These are phyloP conservation scores for Ophiostoma triangulosporum DNA, from an alignment of 2,329 filamentous ascomycete genomes.

Conservation along the genomic window DNA sequence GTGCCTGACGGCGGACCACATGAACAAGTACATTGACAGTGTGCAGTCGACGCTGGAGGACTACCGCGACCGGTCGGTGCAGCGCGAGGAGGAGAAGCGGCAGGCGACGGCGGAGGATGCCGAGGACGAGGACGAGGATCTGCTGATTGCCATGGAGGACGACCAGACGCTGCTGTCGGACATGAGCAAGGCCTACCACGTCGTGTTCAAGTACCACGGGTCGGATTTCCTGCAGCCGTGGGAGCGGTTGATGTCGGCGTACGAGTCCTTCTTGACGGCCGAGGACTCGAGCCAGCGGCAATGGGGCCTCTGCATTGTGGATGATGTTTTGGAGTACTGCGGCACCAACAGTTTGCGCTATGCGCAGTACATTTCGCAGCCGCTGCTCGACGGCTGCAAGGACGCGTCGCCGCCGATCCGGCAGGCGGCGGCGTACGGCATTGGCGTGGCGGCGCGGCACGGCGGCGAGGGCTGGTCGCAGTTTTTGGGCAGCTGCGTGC, in stretches of 20 bases:
- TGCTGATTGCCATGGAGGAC: conserved; percentile 84
- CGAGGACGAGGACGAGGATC: conserved; percentile 75
- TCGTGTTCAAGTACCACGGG: conserved; percentile 95
- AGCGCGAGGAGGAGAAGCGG: conserved; percentile 70
- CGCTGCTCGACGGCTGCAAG: conserved; percentile 72
- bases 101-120: conserved; percentile 66
- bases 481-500: conserved; percentile 69
- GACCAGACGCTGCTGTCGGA: conserved; percentile 93
- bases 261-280: conserved; percentile 72
- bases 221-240: conserved; percentile 72
- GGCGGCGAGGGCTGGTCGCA: conserved; percentile 78
- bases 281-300: conserved; percentile 81
- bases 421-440: conserved; percentile 90
- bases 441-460: conserved; percentile 88
- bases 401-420: conserved; percentile 75
- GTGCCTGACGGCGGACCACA: conserved; percentile 63
- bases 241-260: conserved; percentile 75
- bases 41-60: conserved; percentile 80
- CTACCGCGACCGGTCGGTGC: conserved; percentile 75
- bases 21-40: conserved; percentile 76
- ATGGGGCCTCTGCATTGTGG: conserved; percentile 98
- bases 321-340: conserved; percentile 96
- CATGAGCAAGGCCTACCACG: conserved; percentile 99
- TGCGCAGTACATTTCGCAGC: conserved; percentile 71
- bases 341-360: conserved; percentile 80